Base-by-base conservation (phyloP, 495 filamentous ascomycete species). In the Bacidia rubella region DNA sequence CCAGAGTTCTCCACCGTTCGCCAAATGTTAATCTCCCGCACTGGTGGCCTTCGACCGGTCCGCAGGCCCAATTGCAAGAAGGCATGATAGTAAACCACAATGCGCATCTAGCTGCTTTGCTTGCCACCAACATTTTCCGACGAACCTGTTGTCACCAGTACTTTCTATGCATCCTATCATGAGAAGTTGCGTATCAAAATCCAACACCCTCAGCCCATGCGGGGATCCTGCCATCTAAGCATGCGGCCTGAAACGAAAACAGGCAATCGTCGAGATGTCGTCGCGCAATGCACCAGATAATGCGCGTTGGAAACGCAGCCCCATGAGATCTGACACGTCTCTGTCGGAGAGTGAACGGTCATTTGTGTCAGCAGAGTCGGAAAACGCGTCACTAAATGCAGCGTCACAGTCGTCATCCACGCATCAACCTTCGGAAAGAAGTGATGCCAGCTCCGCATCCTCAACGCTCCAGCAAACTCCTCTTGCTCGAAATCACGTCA, bases 321-420 rank as follows among this genome's bases (percentile, higher is more conserved):
- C 47, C 19, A 38, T 20, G 26, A 50, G n/a, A 22, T 32, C 47
- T 12, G 26, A n/a, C 38, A 52, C 56, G 20, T 40, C 56, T 27
- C 47, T 47, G 22, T 58, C 56, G 12, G 52, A 54, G 4, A 54
- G 52, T 35, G 56, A 58, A 42, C 44, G 21, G 15, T 58, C 56
- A 25, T 58, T 58, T 39, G 52, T 58, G 35, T 58, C 56, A 11
- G 56, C 56, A 54, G 47, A 35, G 39, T 55, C 52, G 47, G 56
- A 51, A 47, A 58, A 58, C 51, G 47, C 49, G 55, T 53, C 50
- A 47, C 21, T 17, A 52, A 55, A 55, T 20, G 15, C 49, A 32
- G n/a, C 21, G 22, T 32, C 17, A 17, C 43, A 26, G 41, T 43
- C 55, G 35, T 58, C 52, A 54, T 45, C 55, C 43, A 41, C n/a